phyloP scores from a whole-genome alignment of 441 rosid genomes.

The Erodium texanum region DNA sequence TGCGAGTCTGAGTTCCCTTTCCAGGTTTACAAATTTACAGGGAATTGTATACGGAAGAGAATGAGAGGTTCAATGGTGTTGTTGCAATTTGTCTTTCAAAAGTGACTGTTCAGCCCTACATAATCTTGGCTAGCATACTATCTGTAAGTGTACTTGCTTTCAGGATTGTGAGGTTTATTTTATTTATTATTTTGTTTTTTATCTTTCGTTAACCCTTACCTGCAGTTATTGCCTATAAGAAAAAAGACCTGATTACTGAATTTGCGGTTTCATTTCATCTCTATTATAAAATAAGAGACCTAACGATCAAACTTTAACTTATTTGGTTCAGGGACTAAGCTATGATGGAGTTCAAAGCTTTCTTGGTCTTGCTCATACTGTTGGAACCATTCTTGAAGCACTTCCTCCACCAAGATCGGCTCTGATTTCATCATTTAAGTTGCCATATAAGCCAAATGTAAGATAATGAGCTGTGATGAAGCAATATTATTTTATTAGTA shows the following conservation, averaged over 20 bases:
- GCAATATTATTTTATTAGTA: slow-evolving; percentile 1
- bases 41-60: slow-evolving; percentile 34
- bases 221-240: too few relatives aligned
- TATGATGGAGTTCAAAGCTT: slow-evolving; percentile 44
- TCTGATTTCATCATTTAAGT: slow-evolving; percentile 52
- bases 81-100: slow-evolving; percentile 41
- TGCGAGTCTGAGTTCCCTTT: not conserved
- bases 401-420: slow-evolving; percentile 55
- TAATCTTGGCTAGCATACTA: slow-evolving; percentile 37
- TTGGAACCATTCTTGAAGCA: slow-evolving; percentile 47
- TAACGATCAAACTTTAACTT: not conserved
- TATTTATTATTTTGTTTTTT: too few relatives aligned
- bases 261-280: not conserved
- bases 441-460: slow-evolving; percentile 56
- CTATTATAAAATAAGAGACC: not conserved
- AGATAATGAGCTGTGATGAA: slow-evolving; percentile 17
- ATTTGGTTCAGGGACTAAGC: slow-evolving; percentile 38
- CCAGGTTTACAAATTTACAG: slow-evolving; percentile 37
- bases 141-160: slow-evolving; percentile 34
- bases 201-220: not conserved
- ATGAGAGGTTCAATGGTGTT: slow-evolving; percentile 42
- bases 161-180: not conserved
- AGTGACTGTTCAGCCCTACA: slow-evolving; percentile 36
- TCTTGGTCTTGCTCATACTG: slow-evolving; percentile 49
- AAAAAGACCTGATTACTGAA: too few relatives aligned